phyloP scores from a whole-genome alignment of 306 rosid genomes.

The Pterocarpus santalinus region DNA sequence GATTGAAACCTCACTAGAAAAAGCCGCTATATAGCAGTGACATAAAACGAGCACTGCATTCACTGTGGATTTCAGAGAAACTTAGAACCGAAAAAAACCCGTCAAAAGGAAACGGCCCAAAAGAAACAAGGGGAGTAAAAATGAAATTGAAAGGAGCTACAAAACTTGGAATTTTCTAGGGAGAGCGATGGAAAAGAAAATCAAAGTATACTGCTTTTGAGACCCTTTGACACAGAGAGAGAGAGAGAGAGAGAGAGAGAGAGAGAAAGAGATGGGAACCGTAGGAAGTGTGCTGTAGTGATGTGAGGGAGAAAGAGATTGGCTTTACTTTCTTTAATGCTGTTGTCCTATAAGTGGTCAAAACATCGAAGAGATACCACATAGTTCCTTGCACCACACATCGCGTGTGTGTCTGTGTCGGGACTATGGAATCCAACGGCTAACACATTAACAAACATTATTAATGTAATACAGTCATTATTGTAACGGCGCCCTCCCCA shows the following conservation, averaged over 20 bases:
- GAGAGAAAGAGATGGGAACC: neutral
- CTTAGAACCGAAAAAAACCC: constrained; percentile 27
- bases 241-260: constrained; percentile 2
- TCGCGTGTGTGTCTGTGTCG: too few species aligned
- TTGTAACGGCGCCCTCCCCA: too few species aligned
- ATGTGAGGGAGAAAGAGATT: neutral
- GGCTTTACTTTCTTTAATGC: neutral
- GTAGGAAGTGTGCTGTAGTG: too few species aligned
- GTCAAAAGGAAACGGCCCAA: constrained; percentile 1
- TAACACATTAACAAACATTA: too few species aligned
- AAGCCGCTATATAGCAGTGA: constrained; percentile 34
- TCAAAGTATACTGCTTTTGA: constrained; percentile 59
- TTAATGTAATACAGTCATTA: too few species aligned
- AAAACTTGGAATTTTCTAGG: constrained; percentile 32
- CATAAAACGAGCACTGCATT: constrained; percentile 32
- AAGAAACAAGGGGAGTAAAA: constrained; percentile 2
- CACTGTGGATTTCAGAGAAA: constrained; percentile 45
- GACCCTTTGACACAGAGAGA: neutral
- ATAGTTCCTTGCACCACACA: neutral
- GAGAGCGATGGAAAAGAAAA: constrained; percentile 47
- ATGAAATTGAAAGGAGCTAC: constrained; percentile 11
- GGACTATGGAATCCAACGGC: too few species aligned
- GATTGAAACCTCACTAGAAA: constrained; percentile 6
- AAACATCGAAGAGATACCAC: too few species aligned
- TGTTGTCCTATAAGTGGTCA: too few species aligned